Base-by-base conservation (phyloP, 768 basidiomycete species). In the Suillus hirtellus region DNA sequence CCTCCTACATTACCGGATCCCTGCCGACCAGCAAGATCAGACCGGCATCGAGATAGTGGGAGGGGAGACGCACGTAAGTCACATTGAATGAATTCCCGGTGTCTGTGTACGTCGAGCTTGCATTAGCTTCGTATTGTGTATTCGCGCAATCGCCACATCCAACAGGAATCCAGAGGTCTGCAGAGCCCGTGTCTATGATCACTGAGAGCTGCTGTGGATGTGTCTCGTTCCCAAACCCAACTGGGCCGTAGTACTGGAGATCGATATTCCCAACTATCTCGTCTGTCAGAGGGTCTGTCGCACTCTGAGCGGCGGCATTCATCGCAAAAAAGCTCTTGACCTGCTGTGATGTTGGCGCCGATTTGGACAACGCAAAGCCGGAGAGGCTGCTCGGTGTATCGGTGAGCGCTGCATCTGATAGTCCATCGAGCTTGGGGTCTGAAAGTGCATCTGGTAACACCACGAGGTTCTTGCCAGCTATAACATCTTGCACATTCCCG, bases 161-260 rank as follows among this genome's bases (percentile, higher is more conserved):
- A 15, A 75, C 71, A 35, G 82, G 79, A 27, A 81, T 71, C 85
- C 88, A 90, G 21, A 88, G 77, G 70, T 91, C 89, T 37, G 84
- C 78, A 9, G 86, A 87, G 55, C 89, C 89, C 3, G 89, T 90
- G 72, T 91, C 89, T 65, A 90, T 76, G 70, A 88, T 84, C 42
- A 89, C 80, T 3, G 79, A 77, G 19, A 90, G 68, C 27, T 65
- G 59, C 70, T 89, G 87, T 1, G 27, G 27, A 9, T 27, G 49
- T 31, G 75, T 66, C 0, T 82, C 82, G 14, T 85, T 85, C 10
- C 89, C 90, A 59, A 90, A 77, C 4, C 67, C 40, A 52, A 88
- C 59, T 3, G 52, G 27, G 17, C 73, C 72, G 61, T 81, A 86
- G 68, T 87, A 87, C 60, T 82, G 71, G 35, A 82, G 64, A 63